phyloP scores from a whole-genome alignment of 805 yeast species.

The Ogataea sp. region DNA sequence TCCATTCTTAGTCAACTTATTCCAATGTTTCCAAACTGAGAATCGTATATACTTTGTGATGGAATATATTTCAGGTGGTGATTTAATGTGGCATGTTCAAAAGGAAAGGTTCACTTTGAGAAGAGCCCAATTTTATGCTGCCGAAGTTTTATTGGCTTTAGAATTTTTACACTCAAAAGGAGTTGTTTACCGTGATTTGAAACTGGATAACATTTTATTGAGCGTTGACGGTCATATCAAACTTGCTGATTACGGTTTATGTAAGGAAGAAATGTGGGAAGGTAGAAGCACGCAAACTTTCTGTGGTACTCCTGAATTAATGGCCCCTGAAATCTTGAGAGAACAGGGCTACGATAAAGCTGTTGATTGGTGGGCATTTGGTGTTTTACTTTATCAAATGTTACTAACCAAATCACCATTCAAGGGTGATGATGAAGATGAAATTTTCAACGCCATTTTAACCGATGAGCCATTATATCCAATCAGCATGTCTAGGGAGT shows the following conservation, averaged over 20 bases:
- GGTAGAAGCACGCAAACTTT: conserved; percentile 86
- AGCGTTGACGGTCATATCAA: conserved; percentile 91
- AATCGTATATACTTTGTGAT: conserved; percentile 95
- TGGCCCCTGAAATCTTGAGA: conserved; percentile 96
- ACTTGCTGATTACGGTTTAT: conserved; percentile 94
- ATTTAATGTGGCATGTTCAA: conserved; percentile 98
- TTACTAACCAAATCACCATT: conserved; percentile 93
- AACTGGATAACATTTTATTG: conserved; percentile 85
- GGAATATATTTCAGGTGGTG: conserved; percentile 98
- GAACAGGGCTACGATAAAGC: conserved; percentile 90
- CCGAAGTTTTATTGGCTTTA: conserved; percentile 86
- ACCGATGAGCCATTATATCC: conserved; percentile 97
- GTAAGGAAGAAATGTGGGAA: conserved; percentile 67
- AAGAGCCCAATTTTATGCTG: conserved; percentile 95
- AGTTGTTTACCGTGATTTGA: conserved; percentile 92
- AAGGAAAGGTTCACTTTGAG: conserved; percentile 80
- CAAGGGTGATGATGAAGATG: conserved; percentile 83
- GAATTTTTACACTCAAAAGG: conserved; percentile 94
- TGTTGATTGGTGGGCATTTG: conserved; percentile 99
- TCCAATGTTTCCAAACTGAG: conserved; percentile 96
- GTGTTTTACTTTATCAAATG: conserved; percentile 95
- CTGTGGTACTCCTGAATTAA: conserved; percentile 98
- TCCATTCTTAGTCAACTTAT: conserved; percentile 86
- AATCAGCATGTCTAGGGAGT: conserved; percentile 93
- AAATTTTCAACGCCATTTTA: conserved; percentile 91